These are phyloP conservation scores for Eremochloa ophiuroides DNA, from an alignment of 176 grass and related monocot genomes.

Conservation along the genomic window DNA sequence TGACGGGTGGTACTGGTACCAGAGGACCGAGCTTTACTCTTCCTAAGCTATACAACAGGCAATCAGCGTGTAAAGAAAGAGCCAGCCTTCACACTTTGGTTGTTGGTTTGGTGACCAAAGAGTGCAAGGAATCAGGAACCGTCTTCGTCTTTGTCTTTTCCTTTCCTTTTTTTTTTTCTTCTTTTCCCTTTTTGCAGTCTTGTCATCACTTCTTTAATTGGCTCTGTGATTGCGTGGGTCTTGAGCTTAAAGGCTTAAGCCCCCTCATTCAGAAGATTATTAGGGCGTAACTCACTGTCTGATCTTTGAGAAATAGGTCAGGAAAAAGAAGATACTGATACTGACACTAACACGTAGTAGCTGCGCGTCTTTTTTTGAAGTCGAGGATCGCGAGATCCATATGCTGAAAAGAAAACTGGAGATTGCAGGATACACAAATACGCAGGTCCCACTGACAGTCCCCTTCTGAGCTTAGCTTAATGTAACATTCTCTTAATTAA, in stretches of 20 bases:
- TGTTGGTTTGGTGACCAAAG: not conserved
- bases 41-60: too few species aligned
- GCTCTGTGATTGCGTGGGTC: not conserved
- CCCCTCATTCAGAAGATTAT: not conserved
- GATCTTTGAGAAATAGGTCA: not conserved
- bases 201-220: slow-evolving; percentile 8
- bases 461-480: not conserved
- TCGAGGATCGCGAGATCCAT: not conserved
- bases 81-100: not conserved
- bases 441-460: not conserved
- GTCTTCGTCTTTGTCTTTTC: not conserved
- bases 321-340: not conserved
- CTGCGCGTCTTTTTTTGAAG: not conserved
- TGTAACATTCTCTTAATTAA: not conserved
- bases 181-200: not conserved
- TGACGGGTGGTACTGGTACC: too few species aligned
- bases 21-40: not conserved
- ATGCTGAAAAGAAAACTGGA: not conserved
- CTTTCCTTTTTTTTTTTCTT: not conserved
- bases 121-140: not conserved
- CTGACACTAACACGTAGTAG: not conserved
- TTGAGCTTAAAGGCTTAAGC: not conserved
- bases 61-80: not conserved
- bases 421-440: not conserved
- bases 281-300: slow-evolving; percentile 31